Base-by-base conservation (phyloP, 495 filamentous ascomycete genomes). In the Penicillium argentinense region DNA sequence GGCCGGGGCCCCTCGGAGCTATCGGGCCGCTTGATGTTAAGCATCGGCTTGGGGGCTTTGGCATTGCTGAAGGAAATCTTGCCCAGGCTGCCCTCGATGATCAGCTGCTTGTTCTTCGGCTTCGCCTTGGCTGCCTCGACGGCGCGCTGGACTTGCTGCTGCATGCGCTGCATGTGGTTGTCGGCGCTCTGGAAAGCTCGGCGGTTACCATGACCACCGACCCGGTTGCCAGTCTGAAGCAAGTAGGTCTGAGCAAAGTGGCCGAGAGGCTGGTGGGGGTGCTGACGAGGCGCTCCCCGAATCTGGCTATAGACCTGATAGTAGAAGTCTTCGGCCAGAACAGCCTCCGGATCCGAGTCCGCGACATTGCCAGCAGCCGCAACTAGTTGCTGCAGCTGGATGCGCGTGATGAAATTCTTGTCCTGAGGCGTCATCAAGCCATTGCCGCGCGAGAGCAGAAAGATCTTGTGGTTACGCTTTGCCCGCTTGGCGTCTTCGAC, bases 51-150 rank as follows among this genome's bases (percentile, higher is more conserved):
- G 0, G 93, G 93, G 0, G 93, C 95, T 68, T 97, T 97, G 24
- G 91, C 89, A 59, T 99, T 99, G 73, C 92, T 95, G 74, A 97
- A 99, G 0, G 91, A 91, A 25, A 99, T 99, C 70, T 99, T 99
- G 45, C 93, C 93, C 48, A 99, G 65, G 55, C 90, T 97, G n/a
- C 93, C 93, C 63, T 97, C 93, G 36, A 99, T 90, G 14, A 97
- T 89, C n/a, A 99, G 77, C 59, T 96, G 90, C 67, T 95, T 96
- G 61, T 91, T 95, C 73, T 99, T 99, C 4, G 93, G 93, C 68
- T 95, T 92, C 29, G 84, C 84, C 66, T 97, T 97, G 25, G 95
- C 95, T 2, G 93, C 95, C 54, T 97, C 93, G 0, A 99, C 95
- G 4, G 93, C 93, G 25, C 93, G 85, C 60, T 95, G 91, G 17